Conservation (phyloP, 1,284 basidiomycete genomes). For the Uromyces viciae-fabae region DNA sequence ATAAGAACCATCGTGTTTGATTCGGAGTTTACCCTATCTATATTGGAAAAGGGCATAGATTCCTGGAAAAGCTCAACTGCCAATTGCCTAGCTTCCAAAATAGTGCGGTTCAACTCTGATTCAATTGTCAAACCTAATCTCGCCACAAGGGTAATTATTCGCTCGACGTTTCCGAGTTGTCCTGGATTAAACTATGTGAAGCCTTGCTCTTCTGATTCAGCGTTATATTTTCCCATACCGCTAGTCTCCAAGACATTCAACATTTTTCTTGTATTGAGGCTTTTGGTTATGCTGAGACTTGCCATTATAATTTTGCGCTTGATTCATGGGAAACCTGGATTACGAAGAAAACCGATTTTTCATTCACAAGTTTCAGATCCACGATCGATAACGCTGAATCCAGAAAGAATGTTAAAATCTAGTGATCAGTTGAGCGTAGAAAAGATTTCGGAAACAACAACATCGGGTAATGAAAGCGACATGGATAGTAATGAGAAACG, state of each 20-base stretch:
- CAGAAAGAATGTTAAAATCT: not conserved
- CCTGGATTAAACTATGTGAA: not conserved
- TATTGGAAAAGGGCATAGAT: no score
- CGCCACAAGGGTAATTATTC: not conserved
- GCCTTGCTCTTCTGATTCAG: not conserved
- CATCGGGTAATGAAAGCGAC: not conserved
- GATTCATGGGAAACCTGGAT: not conserved
- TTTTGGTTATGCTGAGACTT: not conserved
- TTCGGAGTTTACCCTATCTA: not conserved
- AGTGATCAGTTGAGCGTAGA: constrained; percentile 11
- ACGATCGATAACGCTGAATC: not conserved
- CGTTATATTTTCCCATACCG: not conserved
- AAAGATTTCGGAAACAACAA: not conserved
- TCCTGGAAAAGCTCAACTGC: no score
- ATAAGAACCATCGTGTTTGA: not conserved
- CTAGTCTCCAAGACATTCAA: not conserved
- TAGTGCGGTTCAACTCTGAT: not conserved
- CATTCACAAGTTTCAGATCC: not conserved
- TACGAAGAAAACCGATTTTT: not conserved
- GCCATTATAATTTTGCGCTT: not conserved
- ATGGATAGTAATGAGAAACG: not conserved
- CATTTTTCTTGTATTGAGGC: constrained; percentile 5
- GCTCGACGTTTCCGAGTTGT: not conserved
- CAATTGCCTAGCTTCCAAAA: not conserved
- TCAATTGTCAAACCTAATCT: not conserved